phyloP scores from a whole-genome alignment of 768 basidiomycete species.

The Clathrus columnatus region DNA sequence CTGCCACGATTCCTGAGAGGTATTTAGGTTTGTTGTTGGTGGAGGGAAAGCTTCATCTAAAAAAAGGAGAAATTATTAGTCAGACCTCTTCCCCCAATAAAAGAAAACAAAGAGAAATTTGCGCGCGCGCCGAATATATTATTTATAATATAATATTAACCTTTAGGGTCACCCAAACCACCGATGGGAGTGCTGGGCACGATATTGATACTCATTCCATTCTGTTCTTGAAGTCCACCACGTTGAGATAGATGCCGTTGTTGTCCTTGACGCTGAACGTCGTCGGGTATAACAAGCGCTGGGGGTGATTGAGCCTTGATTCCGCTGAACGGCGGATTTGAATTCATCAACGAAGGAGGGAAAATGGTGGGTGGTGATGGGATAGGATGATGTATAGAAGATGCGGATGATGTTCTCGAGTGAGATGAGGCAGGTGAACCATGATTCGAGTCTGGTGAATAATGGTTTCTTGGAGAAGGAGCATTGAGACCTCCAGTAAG shows the following conservation, averaged over 20 bases:
- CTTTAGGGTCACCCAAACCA: slow-evolving; percentile 33
- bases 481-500: slow-evolving; percentile 25
- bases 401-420: slow-evolving; percentile 54
- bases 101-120: slow-evolving; percentile 24
- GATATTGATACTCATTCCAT: slow-evolving; percentile 59
- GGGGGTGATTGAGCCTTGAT: slow-evolving; percentile 60
- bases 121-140: slow-evolving; percentile 36
- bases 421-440: slow-evolving; percentile 26
- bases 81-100: slow-evolving; percentile 22
- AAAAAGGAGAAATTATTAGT: slow-evolving; percentile 21
- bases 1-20: slow-evolving; percentile 25
- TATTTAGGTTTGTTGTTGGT: slow-evolving; percentile 26
- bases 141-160: no score
- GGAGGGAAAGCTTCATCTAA: slow-evolving; percentile 24
- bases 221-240: slow-evolving; percentile 48
- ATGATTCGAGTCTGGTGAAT: slow-evolving; percentile 45
- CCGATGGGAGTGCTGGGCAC: slow-evolving; percentile 78
- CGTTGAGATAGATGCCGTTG: slow-evolving; percentile 48
- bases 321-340: slow-evolving; percentile 23
- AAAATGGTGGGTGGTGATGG: slow-evolving; percentile 57
- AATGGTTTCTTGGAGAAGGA: slow-evolving; percentile 35
- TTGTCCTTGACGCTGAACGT: neutral
- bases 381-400: slow-evolving; percentile 46
- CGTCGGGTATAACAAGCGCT: slow-evolving; percentile 47
- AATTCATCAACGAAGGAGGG: slow-evolving; percentile 37